A percentile compares a stretch with the other conserved stretches of the same genome.
These are phyloP conservation scores for Neofusicoccum laricinum DNA, from an alignment of 2,329 filamentous ascomycete genomes.

Conservation along the genomic window DNA sequence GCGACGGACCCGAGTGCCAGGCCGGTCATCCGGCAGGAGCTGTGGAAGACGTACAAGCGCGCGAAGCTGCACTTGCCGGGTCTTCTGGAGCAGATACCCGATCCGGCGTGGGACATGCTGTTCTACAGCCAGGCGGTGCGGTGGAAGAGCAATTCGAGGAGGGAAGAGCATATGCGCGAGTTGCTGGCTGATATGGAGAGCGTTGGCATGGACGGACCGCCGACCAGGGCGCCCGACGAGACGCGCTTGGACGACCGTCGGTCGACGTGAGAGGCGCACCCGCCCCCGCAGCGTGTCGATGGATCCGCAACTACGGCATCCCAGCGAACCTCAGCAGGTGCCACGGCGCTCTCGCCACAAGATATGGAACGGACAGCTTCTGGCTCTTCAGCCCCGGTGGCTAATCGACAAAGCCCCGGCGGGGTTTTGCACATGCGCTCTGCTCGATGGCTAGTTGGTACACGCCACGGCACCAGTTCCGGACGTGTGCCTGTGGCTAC, in stretches of 20 bases:
- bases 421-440: too few relatives aligned
- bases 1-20: constrained; percentile 34
- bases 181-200: constrained; percentile 30
- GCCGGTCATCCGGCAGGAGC: constrained; percentile 18
- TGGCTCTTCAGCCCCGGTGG: too few relatives aligned
- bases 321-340: too few relatives aligned
- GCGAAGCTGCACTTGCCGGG: constrained; percentile 29
- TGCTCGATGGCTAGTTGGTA: too few relatives aligned
- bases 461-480: too few relatives aligned
- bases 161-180: constrained; percentile 28
- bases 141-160: constrained; percentile 33
- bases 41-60: constrained; percentile 35
- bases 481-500: too few relatives aligned
- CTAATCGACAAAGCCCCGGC: too few relatives aligned
- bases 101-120: constrained; percentile 38
- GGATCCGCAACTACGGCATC: too few relatives aligned
- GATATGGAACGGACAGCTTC: too few relatives aligned
- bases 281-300: too few relatives aligned
- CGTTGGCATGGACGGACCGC: constrained; percentile 32
- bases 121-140: constrained; percentile 38
- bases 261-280: too few relatives aligned
- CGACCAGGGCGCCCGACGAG: constrained; percentile 24
- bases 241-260: background rate
- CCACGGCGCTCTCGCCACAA: too few relatives aligned
- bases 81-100: constrained; percentile 30